These are phyloP conservation scores for Oemleria cerasiformis DNA, from an alignment of 306 rosid species.

Conservation along the genomic window DNA sequence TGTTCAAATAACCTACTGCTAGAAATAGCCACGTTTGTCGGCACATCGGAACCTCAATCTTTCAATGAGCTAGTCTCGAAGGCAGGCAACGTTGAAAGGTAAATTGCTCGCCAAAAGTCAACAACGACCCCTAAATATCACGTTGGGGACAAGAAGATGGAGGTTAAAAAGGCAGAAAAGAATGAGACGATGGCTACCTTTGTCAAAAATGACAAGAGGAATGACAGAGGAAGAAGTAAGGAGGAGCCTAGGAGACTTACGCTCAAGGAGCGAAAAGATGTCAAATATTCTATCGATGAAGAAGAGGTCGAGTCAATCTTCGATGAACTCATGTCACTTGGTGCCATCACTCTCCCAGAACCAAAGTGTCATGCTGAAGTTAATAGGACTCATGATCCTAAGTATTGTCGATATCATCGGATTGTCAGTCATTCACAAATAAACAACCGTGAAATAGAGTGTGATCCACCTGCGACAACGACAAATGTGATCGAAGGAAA, in stretches of 20 bases:
- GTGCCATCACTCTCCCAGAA: neutral
- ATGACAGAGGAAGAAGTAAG: neutral
- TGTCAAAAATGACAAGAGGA: neutral
- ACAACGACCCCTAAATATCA: neutral
- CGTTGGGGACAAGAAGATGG: neutral
- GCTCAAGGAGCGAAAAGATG: neutral
- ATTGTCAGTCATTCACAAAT: no score
- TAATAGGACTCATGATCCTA: neutral
- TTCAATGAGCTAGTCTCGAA: no score
- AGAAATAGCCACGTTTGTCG: no score
- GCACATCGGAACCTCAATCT: no score
- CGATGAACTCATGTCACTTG: neutral
- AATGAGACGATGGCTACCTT: neutral
- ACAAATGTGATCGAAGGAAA: no score
- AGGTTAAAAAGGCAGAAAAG: neutral
- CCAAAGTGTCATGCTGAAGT: neutral
- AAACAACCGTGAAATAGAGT: no score
- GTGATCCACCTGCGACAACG: no score
- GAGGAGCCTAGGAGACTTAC: neutral
- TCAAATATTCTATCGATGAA: neutral
- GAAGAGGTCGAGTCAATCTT: neutral
- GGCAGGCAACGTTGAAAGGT: no score
- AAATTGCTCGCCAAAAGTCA: neutral
- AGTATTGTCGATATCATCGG: neutral
- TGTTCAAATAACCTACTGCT: no score